These are phyloP conservation scores for Vaccinium corymbosum DNA, from an alignment of 148 eudicot species.

Conservation along the genomic window DNA sequence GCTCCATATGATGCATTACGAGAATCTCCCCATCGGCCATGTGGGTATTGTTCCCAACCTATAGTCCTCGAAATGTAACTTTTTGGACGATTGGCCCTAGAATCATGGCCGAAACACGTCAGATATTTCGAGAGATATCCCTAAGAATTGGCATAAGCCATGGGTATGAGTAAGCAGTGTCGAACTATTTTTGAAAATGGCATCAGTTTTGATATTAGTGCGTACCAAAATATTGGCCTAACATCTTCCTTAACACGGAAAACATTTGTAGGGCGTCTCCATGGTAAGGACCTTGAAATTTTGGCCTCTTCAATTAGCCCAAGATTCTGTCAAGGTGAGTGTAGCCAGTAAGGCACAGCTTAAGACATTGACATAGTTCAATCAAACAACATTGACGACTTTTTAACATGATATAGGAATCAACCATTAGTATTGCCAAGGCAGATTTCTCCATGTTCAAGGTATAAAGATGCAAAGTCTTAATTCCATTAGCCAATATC, in stretches of 20 bases:
- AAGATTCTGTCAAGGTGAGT: slow-evolving; percentile 64
- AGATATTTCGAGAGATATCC: slow-evolving; percentile 8
- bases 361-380: not conserved
- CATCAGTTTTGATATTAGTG: slow-evolving; percentile 2
- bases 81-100: slow-evolving; percentile 97
- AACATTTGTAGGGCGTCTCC: slow-evolving; percentile 81
- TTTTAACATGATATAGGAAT: slow-evolving; percentile 17
- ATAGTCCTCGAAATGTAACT: slow-evolving; percentile 81
- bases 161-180: not conserved
- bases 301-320: slow-evolving; percentile 89
- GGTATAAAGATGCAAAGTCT: slow-evolving; percentile 80
- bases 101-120: slow-evolving; percentile 20
- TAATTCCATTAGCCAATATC: slow-evolving; percentile 83
- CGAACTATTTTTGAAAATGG: not conserved
- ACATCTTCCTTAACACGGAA: slow-evolving; percentile 90
- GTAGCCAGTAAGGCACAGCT: slow-evolving; percentile 8
- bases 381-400: not conserved
- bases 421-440: slow-evolving; percentile 77
- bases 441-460: slow-evolving; percentile 98
- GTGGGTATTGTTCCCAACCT: slow-evolving; percentile 91
- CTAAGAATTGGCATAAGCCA: not conserved
- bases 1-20: slow-evolving; percentile 88
- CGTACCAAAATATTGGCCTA: slow-evolving; percentile 90
- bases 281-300: slow-evolving; percentile 77
- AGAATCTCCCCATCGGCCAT: slow-evolving; percentile 92